Evolutionary conservation across 495 filamentous ascomycete genomes (phyloP).

Genomic region (Monascus purpureus): DNA sequence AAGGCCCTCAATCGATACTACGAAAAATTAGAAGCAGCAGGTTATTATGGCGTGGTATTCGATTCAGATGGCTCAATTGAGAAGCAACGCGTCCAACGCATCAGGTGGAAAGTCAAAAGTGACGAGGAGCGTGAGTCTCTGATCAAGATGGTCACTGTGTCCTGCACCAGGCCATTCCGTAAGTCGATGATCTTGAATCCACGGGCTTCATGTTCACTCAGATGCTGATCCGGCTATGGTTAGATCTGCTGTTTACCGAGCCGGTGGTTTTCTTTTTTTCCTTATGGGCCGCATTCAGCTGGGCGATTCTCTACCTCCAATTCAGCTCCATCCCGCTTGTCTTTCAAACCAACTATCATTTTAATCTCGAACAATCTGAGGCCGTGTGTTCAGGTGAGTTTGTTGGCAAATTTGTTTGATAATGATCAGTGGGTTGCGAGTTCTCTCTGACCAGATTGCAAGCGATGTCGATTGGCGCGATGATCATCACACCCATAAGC

Average conservation of each 20-base stretch:
- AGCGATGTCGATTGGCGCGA: conserved; percentile 53
- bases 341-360: conserved; percentile 55
- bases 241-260: conserved; percentile 70
- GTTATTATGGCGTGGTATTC: conserved; percentile 49
- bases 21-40: conserved; percentile 50
- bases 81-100: conserved; percentile 34
- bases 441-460: no score
- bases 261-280: conserved; percentile 93
- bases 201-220: background rate
- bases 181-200: conserved; percentile 6
- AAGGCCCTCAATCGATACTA: conserved; percentile 66
- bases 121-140: conserved; percentile 69
- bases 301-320: conserved; percentile 80
- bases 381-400: conserved; percentile 53
- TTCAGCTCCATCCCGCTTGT: conserved; percentile 69
- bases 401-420: no score
- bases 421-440: no score
- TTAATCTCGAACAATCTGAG: conserved; percentile 51
- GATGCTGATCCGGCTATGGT: background rate
- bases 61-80: conserved; percentile 12
- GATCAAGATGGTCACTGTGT: conserved; percentile 57
- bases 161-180: conserved; percentile 63
- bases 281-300: conserved; percentile 79
- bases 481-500: conserved; percentile 57
- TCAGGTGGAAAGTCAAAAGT: conserved; percentile 73